Conservation (phyloP, 495 filamentous ascomycete genomes). For the Penicillium verhagenii region DNA sequence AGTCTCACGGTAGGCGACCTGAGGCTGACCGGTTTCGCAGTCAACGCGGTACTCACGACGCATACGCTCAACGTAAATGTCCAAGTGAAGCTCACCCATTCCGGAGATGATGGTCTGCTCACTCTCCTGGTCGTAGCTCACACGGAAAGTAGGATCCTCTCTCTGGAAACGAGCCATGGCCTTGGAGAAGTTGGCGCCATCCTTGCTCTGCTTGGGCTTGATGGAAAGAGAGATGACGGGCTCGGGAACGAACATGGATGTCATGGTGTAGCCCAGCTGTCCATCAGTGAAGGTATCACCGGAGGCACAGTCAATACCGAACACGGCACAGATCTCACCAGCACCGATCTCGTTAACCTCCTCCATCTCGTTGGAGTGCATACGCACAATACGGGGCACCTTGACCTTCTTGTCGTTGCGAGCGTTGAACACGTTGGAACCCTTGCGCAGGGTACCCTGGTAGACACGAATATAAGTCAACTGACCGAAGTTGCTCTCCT, state of each 20-base stretch:
- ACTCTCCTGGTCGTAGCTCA: slow-evolving; percentile 84
- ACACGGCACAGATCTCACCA: slow-evolving; percentile 97
- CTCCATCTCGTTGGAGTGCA: slow-evolving; percentile 99
- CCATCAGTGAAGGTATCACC: slow-evolving; percentile 99
- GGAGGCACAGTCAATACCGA: slow-evolving; percentile 96
- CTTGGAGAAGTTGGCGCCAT: slow-evolving; percentile 93
- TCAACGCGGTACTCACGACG: slow-evolving; percentile 96
- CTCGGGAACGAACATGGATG: slow-evolving; percentile 98
- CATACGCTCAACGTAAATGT: slow-evolving; percentile 98
- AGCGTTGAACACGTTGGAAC: slow-evolving; percentile 88
- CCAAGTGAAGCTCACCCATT: slow-evolving; percentile 97
- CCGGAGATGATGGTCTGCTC: slow-evolving; percentile 97
- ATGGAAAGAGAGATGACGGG: slow-evolving; percentile 97
- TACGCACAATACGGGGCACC: slow-evolving; percentile 94
- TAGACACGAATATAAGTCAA: slow-evolving; percentile 99
- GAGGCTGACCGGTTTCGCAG: slow-evolving; percentile 91
- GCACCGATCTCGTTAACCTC: slow-evolving; percentile 88
- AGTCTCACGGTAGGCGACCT: slow-evolving; percentile 97
- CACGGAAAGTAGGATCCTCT: slow-evolving; percentile 97
- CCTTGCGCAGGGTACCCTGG: slow-evolving; percentile 87
- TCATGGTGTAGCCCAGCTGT: slow-evolving; percentile 89
- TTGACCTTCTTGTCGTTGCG: slow-evolving; percentile 94
- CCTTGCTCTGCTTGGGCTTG: slow-evolving; percentile 92
- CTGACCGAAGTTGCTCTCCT: slow-evolving; percentile 98
- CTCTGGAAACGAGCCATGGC: slow-evolving; percentile 99